Conservation (phyloP, 2,329 filamentous ascomycete genomes). For the Colletotrichum neosansevieriae region DNA sequence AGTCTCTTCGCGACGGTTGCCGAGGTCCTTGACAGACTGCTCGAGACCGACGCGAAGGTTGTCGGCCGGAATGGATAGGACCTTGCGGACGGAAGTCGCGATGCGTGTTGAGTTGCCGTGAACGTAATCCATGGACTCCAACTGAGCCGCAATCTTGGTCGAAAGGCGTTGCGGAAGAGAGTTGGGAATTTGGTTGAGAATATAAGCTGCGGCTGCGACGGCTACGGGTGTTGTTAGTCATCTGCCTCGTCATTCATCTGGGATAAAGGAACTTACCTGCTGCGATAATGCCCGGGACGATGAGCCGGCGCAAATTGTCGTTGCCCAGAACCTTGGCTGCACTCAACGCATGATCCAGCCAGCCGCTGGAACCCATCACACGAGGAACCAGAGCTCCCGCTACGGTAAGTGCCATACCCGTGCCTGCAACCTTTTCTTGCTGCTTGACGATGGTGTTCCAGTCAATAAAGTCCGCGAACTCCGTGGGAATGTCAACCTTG, state of each 20-base stretch:
- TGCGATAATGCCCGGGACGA: constrained; percentile 83
- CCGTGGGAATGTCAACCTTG: constrained; percentile 88
- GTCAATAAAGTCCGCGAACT: constrained; percentile 95
- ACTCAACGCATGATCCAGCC: constrained; percentile 88
- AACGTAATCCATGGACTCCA: constrained; percentile 89
- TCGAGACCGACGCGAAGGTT: constrained; percentile 87
- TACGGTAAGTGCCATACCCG: constrained; percentile 93
- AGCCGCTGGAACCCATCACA: constrained; percentile 84
- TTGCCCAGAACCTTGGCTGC: constrained; percentile 84
- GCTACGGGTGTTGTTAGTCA: constrained; percentile 59
- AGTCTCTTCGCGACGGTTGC: constrained; percentile 82
- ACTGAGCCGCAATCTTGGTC: constrained; percentile 84
- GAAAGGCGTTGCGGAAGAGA: constrained; percentile 89
- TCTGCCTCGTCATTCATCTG: background rate
- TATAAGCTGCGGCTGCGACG: constrained; percentile 80
- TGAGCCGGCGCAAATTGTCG: constrained; percentile 82
- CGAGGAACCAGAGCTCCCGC: constrained; percentile 87
- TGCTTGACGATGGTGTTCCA: constrained; percentile 83
- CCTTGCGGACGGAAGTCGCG: constrained; percentile 85
- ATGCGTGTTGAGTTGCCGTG: constrained; percentile 90
- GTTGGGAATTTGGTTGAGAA: constrained; percentile 87
- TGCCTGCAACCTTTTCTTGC: constrained; percentile 95
- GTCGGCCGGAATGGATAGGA: constrained; percentile 87
- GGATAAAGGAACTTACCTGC: constrained; percentile 73
- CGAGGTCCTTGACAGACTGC: constrained; percentile 86